Evolutionary conservation across 805 yeast genomes (phyloP), one percentile per base, ranked within the genome.

Genomic region (Hanseniaspora hatyaiensis): DNA sequence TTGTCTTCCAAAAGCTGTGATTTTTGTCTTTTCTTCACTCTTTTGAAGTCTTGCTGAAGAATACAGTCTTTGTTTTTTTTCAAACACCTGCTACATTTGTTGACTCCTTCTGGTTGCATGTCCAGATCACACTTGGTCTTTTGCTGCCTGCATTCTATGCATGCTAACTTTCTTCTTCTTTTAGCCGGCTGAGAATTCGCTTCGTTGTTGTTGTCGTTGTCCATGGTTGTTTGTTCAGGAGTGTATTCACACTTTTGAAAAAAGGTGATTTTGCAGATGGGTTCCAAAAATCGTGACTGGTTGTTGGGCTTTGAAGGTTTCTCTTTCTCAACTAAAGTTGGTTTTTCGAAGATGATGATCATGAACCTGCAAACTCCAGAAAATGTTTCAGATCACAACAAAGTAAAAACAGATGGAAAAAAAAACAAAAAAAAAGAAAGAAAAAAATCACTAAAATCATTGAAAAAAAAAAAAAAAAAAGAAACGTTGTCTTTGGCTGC

Each of bases 121-220:
- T 71, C 75, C 11, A 95, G 94, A 64, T 88, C 95, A 65, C 96
- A 88, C 57, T 78, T 76, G 30, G 87, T 80, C 64, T 92, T 92
- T 61, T 89, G 98, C 63, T 92, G 97, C 12, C 97, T 75, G 60
- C 98, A 92, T 57, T 89, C 95, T 1, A 85, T 86, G 67, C 98
- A 92, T 0, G 97, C 97, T 60, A 87, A 76, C 49, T 77, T 70
- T 60, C 78, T 80, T 11, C 61, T 54, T 40, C 54, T 59, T 29
- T 45, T 45, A 5, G 15, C 26, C 12, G 26, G 19, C 6, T 33
- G 32, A 18, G 22, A 4, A 12, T 23, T 30, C 6, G 19, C 11
- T 4, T 26, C 18, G 16, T 43, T 23, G n/a, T 19, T 41, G 23
- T 20, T 28, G 13, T 9, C 19, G n/a, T 38, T 22, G 13, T 38